Base-by-base conservation (phyloP, 257 asterid species). In the Coffea eugenioides region DNA sequence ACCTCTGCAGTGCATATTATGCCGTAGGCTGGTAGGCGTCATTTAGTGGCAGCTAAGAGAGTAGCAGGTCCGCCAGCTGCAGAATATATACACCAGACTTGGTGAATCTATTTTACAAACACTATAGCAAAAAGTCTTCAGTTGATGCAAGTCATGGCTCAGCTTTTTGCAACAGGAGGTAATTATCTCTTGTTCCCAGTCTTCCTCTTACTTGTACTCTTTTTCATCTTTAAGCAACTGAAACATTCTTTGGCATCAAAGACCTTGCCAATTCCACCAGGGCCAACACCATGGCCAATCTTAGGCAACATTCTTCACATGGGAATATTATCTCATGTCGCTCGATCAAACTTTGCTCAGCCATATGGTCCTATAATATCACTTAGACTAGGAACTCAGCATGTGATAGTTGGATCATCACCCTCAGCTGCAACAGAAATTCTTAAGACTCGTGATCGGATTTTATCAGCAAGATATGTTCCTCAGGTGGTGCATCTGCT, bases 381-480 rank as follows among this genome's bases (percentile, higher is more conserved):
- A 31, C 81, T 89, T 8, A 80, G 46, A 31, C 88, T 84, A 4
- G 91, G 92, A 7, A 67, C 80, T 1, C 83, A 85, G n/a, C 39
- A 25, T 61, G 7, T 86, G 8, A 54, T 91, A 51, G 87, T 91
- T 10, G 93, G 79, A 74, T 86, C 93, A 23, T 88, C 95, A 0
- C 79, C 92, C 2, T 71, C 76, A 0, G 90, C 81, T 1, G 92
- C 93, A 14, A 23, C 34, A 0, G 88, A 85, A 43, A 85, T 89
- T 76, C 84, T 91, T 54, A 86, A 81, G 54, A 31, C 73, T 4
- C 75, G 88, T 31, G 89, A 89, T 66, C 80, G 86, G 39, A 27
- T 79, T 12, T 71, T 88, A 0, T 85, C 86, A 0, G 90, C 82
- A 0, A 70, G 90, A n/a, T 27, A 56, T 52, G 83, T 84, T 59